phyloP scores from a whole-genome alignment of 2,329 filamentous ascomycete genomes.

The Phialemoniopsis sp. region DNA sequence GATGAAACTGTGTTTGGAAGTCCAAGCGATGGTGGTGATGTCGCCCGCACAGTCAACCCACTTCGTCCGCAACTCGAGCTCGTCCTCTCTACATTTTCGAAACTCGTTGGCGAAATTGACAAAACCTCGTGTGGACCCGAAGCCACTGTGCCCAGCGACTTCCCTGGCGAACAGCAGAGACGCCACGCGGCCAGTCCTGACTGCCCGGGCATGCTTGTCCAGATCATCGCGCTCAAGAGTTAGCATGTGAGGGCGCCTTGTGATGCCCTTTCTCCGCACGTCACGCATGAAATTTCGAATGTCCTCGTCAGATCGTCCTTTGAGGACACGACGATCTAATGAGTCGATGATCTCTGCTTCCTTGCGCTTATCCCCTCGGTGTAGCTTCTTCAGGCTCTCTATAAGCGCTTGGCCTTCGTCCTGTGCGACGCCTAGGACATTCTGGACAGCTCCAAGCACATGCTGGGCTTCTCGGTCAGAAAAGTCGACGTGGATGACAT shows the following conservation, averaged over 20 bases:
- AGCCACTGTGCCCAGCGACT: conserved; percentile 37
- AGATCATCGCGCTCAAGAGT: conserved; percentile 23
- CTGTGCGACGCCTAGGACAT: background rate
- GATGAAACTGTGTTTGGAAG: conserved; percentile 48
- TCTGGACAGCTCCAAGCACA: conserved; percentile 5
- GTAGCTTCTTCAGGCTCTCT: conserved; percentile 10
- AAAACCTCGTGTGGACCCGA: conserved; percentile 32
- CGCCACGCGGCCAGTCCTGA: conserved; percentile 25
- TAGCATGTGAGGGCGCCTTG: conserved; percentile 16
- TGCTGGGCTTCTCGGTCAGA: conserved; percentile 26
- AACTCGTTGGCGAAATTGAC: conserved; percentile 42
- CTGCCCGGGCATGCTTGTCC: conserved; percentile 17
- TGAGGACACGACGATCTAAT: conserved; percentile 7
- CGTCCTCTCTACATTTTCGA: conserved; percentile 43
- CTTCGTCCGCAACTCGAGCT: conserved; percentile 42
- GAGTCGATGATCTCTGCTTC: conserved; percentile 4
- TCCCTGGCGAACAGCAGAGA: conserved; percentile 45
- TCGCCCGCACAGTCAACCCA: conserved; percentile 61
- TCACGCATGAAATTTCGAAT: conserved; percentile 32
- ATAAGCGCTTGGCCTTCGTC: conserved; percentile 1
- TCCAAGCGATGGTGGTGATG: conserved; percentile 54
- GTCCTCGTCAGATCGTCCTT: conserved; percentile 22
- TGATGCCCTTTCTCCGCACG: conserved; percentile 13
- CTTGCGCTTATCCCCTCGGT: conserved; percentile 5
- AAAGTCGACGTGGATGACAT: conserved; percentile 42